These are phyloP conservation scores for Carpinus fangiana DNA, from an alignment of 306 rosid species.

Conservation along the genomic window DNA sequence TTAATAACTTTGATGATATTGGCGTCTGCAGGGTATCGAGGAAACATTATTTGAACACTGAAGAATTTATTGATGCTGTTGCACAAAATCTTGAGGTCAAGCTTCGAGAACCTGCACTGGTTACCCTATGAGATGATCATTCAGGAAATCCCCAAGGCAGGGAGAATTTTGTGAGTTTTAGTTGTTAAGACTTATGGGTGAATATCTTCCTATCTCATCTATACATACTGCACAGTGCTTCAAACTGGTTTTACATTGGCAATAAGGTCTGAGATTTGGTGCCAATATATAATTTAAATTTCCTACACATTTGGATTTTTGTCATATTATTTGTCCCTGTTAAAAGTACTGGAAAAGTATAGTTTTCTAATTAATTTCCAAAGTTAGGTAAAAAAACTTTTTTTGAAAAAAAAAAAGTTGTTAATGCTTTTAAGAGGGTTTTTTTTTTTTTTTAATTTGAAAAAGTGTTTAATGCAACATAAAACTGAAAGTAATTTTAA, in stretches of 20 bases:
- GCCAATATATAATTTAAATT: no score
- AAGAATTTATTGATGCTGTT: slow-evolving; percentile 82
- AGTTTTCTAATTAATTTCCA: no score
- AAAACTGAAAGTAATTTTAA: no score
- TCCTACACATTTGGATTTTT: no score
- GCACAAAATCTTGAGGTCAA: slow-evolving; percentile 62
- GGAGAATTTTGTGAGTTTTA: neutral
- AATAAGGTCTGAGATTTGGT: neutral
- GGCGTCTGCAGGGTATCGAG: slow-evolving; percentile 66
- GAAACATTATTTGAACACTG: slow-evolving; percentile 77
- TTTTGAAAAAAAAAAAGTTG: no score
- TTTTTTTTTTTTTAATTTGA: no score
- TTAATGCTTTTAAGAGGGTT: no score
- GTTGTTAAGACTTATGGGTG: neutral
- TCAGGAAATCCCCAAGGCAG: neutral
- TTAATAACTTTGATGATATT: neutral
- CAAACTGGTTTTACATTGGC: neutral
- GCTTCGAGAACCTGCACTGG: slow-evolving; percentile 49
- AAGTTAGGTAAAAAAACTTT: no score
- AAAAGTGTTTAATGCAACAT: no score
- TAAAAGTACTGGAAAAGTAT: no score
- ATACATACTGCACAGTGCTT: neutral
- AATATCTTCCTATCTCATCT: neutral
- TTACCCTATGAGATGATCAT: neutral
- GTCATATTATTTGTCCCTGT: no score